Percentiles rank a stretch among this genome's conserved stretches.
Evolutionary conservation across 352 stramenopile genomes (phyloP).

Genomic region (Globisporangium canariense): DNA sequence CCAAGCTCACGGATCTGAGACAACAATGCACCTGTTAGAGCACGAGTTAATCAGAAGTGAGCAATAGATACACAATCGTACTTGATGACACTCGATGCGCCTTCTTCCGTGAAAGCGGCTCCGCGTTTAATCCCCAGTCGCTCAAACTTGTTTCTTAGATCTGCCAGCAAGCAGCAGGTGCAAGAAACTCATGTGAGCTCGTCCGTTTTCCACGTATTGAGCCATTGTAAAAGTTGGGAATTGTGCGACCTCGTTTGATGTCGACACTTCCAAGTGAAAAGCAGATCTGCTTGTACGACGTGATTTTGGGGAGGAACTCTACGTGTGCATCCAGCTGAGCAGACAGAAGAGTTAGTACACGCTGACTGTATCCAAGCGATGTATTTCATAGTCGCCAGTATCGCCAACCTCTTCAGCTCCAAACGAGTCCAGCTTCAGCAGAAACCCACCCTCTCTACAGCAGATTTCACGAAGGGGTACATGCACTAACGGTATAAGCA

Average conservation of each 20-base stretch:
- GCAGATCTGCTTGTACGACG: conserved; percentile 32
- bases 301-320: conserved; percentile 38
- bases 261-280: conserved; percentile 46
- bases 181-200: neutral
- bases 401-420: conserved; percentile 40
- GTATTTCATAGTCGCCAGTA: neutral
- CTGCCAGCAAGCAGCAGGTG: conserved; percentile 15
- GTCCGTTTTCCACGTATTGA: neutral
- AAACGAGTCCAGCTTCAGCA: conserved; percentile 53
- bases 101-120: conserved; percentile 35
- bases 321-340: conserved; percentile 47
- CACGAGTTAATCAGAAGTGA: neutral
- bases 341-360: neutral
- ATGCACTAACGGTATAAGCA: neutral
- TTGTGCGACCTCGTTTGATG: conserved; percentile 43
- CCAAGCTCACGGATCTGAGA: conserved; percentile 20
- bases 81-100: conserved; percentile 30
- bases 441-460: conserved; percentile 27
- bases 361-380: neutral
- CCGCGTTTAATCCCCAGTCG: conserved; percentile 46
- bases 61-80: conserved; percentile 11
- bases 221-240: neutral
- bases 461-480: neutral
- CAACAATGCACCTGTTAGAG: neutral
- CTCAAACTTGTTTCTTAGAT: conserved; percentile 60